Evolutionary conservation across 1,284 basidiomycete genomes (phyloP).

Genomic region (Meira nashicola): DNA sequence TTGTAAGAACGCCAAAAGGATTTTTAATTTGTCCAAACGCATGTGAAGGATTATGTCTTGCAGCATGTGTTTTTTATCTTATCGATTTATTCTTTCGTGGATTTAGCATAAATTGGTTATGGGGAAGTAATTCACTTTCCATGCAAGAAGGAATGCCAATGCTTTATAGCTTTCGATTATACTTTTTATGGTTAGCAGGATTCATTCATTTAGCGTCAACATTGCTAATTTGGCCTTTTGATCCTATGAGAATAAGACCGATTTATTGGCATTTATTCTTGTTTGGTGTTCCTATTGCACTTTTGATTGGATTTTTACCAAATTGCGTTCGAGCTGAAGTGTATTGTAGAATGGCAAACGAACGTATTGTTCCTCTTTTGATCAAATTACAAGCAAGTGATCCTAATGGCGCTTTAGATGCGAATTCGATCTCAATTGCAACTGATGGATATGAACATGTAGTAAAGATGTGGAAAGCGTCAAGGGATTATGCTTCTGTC

Average conservation of each 20-base stretch:
- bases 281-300: constrained; percentile 1
- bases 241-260: not conserved
- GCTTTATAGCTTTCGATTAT: constrained; percentile 1
- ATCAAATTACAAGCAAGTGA: too few species aligned
- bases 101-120: not conserved
- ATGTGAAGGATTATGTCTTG: not conserved
- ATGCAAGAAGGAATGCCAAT: not conserved
- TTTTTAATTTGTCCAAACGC: constrained; percentile 9
- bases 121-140: not conserved
- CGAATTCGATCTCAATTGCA: too few species aligned
- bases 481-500: too few species aligned
- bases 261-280: constrained; percentile 6
- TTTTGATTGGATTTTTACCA: not conserved
- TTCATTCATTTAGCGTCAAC: constrained; percentile 1
- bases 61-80: constrained; percentile 1
- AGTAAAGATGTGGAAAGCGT: too few species aligned
- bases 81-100: not conserved
- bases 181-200: constrained; percentile 4
- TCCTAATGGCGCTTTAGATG: too few species aligned
- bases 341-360: not conserved
- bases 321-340: not conserved
- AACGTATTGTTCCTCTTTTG: too few species aligned
- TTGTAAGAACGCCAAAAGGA: not conserved
- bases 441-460: too few species aligned
- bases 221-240: not conserved